phyloP scores from a whole-genome alignment of 2,329 filamentous ascomycete genomes.

The Diaporthe australafricana region DNA sequence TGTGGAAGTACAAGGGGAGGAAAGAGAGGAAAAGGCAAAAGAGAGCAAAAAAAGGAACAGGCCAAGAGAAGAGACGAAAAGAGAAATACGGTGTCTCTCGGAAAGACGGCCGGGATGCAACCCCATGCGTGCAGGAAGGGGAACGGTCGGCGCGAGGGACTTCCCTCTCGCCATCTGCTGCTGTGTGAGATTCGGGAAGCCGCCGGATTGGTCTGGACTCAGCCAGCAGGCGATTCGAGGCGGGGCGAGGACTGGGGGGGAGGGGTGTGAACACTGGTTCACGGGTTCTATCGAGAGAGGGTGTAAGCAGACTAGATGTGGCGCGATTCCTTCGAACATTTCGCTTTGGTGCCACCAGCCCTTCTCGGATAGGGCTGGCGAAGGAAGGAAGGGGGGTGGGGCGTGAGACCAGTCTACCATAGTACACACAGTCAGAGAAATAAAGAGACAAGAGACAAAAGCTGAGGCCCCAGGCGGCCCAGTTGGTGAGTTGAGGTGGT shows the following conservation, averaged over 20 bases:
- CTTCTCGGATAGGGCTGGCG: constrained; percentile 2
- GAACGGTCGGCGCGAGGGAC: neutral
- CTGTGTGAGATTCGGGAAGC: constrained; percentile 25
- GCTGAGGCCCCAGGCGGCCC: neutral
- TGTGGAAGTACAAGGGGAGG: neutral
- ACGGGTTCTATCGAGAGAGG: neutral
- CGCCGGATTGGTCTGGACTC: constrained; percentile 24
- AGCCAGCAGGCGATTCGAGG: neutral
- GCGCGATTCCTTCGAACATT: constrained; percentile 2
- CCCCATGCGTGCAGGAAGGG: constrained; percentile 7
- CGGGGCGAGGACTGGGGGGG: neutral
- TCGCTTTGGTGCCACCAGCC: neutral
- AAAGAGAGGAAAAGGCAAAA: neutral
- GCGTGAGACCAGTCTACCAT: neutral
- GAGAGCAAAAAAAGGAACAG: neutral
- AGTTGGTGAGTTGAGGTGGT: neutral
- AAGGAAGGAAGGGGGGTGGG: neutral
- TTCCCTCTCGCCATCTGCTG: constrained; percentile 3
- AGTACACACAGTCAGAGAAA: neutral
- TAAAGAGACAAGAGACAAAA: neutral
- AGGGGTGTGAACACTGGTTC: constrained; percentile 19
- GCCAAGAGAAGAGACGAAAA: neutral
- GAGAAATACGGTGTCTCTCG: constrained; percentile 8
- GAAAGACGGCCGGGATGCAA: constrained; percentile 12
- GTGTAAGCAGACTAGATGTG: constrained; percentile 20